A percentile compares a stretch with the other conserved stretches of the same genome.
Evolutionary conservation across 345 rosid species (phyloP).

Genomic region (Rhizophora mangle): DNA sequence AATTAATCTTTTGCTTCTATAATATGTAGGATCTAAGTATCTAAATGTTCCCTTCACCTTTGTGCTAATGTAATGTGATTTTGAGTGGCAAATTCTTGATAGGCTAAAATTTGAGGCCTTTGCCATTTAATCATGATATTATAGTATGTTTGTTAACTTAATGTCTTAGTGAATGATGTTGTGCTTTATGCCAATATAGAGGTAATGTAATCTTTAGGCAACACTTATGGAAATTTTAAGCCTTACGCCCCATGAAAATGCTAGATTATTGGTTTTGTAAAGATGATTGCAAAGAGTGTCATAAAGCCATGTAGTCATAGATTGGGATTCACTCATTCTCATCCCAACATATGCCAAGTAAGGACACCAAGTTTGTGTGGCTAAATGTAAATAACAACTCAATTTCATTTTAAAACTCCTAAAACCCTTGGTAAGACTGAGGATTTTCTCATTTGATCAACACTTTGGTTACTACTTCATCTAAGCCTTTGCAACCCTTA

Average conservation of each 20-base stretch:
- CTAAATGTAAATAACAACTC: constrained; percentile 8
- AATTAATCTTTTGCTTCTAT: too few species aligned
- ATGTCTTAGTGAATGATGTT: constrained; percentile 3
- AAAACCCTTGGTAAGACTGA: background rate
- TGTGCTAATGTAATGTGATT: constrained; percentile 1
- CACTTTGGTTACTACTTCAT: too few species aligned
- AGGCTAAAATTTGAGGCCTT: constrained; percentile 9
- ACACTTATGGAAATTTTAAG: constrained; percentile 17
- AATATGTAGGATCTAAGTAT: too few species aligned
- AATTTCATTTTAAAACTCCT: constrained; percentile 9
- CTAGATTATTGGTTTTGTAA: background rate
- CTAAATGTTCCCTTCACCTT: constrained; percentile 10
- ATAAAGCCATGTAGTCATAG: constrained; percentile 11
- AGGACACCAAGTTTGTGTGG: constrained; percentile 15
- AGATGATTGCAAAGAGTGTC: constrained; percentile 14
- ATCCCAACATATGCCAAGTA: constrained; percentile 10
- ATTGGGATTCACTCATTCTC: constrained; percentile 1
- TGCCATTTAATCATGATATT: constrained; percentile 1
- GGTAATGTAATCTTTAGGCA: constrained; percentile 15
- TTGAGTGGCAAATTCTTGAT: background rate
- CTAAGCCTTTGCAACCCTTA: too few species aligned
- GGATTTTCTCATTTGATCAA: too few species aligned
- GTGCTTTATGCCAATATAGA: constrained; percentile 4
- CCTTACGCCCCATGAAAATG: constrained; percentile 10
- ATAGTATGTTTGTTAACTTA: too few species aligned